Evolutionary conservation across 768 basidiomycete genomes (phyloP).

Genomic region (Russula emetica): DNA sequence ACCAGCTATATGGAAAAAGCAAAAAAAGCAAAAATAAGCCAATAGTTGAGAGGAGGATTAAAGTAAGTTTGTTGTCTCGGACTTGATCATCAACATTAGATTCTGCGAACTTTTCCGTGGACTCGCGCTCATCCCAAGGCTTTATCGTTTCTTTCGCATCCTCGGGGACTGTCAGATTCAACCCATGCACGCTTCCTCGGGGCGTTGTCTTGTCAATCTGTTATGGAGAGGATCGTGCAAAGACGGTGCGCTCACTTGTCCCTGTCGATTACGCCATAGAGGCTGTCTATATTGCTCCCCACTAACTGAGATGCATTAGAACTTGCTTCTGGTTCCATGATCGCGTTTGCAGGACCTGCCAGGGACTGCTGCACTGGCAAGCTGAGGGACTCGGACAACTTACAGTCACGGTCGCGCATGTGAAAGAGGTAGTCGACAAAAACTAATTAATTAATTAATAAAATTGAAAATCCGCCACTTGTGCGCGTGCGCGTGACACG

Average conservation of each 20-base stretch:
- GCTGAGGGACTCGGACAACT: background rate
- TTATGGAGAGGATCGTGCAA: slow-evolving; percentile 6
- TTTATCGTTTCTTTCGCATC: slow-evolving; percentile 74
- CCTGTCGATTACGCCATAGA: slow-evolving; percentile 58
- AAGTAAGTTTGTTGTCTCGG: slow-evolving; percentile 17
- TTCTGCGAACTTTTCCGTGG: slow-evolving; percentile 59
- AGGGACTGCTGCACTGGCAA: background rate
- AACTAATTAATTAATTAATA: slow-evolving; percentile 18
- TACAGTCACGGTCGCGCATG: background rate
- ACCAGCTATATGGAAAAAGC: slow-evolving; percentile 57
- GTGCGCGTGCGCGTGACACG: too few relatives aligned
- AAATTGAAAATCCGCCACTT: background rate
- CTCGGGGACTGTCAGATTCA: slow-evolving; percentile 79
- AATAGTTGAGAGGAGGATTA: background rate
- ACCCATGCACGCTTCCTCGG: slow-evolving; percentile 62
- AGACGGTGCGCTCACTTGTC: slow-evolving; percentile 43
- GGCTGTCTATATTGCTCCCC: slow-evolving; percentile 49
- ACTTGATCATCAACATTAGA: slow-evolving; percentile 88
- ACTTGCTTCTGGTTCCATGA: slow-evolving; percentile 30
- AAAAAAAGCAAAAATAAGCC: background rate
- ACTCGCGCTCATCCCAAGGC: slow-evolving; percentile 75
- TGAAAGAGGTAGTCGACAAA: background rate
- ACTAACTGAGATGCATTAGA: slow-evolving; percentile 46
- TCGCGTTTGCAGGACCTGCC: background rate
- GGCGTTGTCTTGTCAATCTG: slow-evolving; percentile 14